Evolutionary conservation across 495 filamentous ascomycete species (phyloP).

Genomic region (Podospora australis): DNA sequence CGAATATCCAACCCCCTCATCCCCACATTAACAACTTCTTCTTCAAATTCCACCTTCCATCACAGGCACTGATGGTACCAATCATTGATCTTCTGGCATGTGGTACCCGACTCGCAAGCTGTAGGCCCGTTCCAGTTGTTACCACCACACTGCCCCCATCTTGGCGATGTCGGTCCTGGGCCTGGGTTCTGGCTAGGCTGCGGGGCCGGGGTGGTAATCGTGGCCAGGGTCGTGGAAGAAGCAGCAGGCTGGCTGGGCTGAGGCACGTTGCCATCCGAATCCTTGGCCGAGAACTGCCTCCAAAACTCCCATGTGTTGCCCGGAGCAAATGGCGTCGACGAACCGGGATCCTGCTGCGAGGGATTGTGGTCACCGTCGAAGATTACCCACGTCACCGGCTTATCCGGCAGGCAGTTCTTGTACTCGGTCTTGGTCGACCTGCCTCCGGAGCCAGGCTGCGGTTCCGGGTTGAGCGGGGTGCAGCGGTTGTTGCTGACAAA

Average conservation of each 20-base stretch:
- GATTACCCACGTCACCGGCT: slow-evolving; percentile 25
- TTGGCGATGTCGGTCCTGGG: slow-evolving; percentile 10
- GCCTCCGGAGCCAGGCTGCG: slow-evolving; percentile 12
- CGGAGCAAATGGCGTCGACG: slow-evolving; percentile 19
- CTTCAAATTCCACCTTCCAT: no score
- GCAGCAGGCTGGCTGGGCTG: background rate
- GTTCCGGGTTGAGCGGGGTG: slow-evolving; percentile 14
- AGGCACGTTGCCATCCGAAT: background rate
- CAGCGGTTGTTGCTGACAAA: slow-evolving; percentile 37
- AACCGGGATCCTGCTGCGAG: slow-evolving; percentile 15
- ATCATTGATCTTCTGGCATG: slow-evolving; percentile 22
- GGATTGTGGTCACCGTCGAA: slow-evolving; percentile 24
- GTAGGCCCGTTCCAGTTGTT: slow-evolving; percentile 30
- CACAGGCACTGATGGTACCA: slow-evolving; percentile 22
- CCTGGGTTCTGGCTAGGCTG: background rate
- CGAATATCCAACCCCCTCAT: no score
- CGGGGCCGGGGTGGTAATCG: background rate
- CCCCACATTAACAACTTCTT: no score
- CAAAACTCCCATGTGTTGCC: slow-evolving; percentile 28
- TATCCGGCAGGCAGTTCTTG: slow-evolving; percentile 19
- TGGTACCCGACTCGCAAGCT: slow-evolving; percentile 21
- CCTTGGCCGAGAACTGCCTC: slow-evolving; percentile 12
- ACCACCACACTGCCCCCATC: slow-evolving; percentile 41
- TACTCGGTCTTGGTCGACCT: slow-evolving; percentile 25
- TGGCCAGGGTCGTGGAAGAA: slow-evolving; percentile 1